Evolutionary conservation across 1,139 yeast genomes (phyloP).

Genomic region (Yamadazyma buinensis): DNA sequence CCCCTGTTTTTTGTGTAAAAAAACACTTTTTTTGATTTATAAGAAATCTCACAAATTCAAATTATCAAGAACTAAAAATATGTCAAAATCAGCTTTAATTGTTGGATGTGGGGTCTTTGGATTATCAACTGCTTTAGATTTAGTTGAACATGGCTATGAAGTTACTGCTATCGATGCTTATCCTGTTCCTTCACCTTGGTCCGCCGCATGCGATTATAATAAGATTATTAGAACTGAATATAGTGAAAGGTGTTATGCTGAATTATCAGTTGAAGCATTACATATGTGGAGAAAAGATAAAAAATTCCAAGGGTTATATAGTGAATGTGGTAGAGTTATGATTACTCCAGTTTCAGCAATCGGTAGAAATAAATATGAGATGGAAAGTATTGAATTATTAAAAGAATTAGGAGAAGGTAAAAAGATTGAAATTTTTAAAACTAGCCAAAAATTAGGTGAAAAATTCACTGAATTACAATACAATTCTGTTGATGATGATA

Average conservation of each 20-base stretch:
- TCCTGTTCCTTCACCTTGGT: slow-evolving; percentile 42
- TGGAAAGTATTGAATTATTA: slow-evolving; percentile 26
- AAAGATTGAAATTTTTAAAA: slow-evolving; percentile 18
- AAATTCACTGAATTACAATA: slow-evolving; percentile 22
- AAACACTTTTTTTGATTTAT: no score
- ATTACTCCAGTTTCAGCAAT: slow-evolving; percentile 17
- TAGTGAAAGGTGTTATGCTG: slow-evolving; percentile 29
- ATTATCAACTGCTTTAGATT: slow-evolving; percentile 17
- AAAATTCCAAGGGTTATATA: slow-evolving; percentile 24
- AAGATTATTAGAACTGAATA: slow-evolving; percentile 47
- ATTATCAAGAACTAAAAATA: no score
- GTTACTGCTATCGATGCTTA: slow-evolving; percentile 31
- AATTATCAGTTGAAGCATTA: slow-evolving; percentile 39
- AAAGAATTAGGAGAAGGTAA: slow-evolving; percentile 24
- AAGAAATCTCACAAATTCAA: no score
- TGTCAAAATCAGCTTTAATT: slow-evolving; percentile 14
- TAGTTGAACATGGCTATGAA: slow-evolving; percentile 13
- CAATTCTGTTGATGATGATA: slow-evolving; percentile 16
- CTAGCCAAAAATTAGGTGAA: slow-evolving; percentile 23
- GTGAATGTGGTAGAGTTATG: slow-evolving; percentile 31
- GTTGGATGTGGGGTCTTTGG: slow-evolving; percentile 23
- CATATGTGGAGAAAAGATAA: slow-evolving; percentile 33
- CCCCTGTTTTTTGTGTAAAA: no score
- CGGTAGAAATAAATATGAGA: slow-evolving; percentile 29
- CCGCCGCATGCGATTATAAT: slow-evolving; percentile 48